Evolutionary conservation across 495 filamentous ascomycete genomes (phyloP).

Genomic region (Talaromyces adpressus): DNA sequence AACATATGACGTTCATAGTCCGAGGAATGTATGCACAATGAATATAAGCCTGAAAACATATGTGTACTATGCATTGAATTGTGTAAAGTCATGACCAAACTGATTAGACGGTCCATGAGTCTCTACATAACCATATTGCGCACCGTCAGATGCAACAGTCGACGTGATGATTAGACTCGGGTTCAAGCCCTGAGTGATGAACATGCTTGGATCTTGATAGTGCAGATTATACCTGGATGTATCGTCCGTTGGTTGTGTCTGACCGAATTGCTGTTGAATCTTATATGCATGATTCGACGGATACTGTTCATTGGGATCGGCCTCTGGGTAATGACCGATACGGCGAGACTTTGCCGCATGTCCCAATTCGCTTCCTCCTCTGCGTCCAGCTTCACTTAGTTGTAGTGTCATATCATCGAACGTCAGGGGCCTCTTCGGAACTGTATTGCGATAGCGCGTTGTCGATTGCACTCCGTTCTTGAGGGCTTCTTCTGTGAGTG

Average conservation of each 20-base stretch:
- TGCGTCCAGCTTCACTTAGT: constrained; percentile 49
- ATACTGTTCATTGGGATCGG: neutral
- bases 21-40: neutral
- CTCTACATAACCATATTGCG: neutral
- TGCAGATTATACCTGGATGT: neutral
- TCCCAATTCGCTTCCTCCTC: constrained; percentile 46
- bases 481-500: constrained; percentile 55
- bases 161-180: neutral
- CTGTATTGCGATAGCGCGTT: constrained; percentile 60
- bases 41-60: neutral
- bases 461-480: constrained; percentile 62
- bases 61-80: neutral
- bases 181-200: neutral
- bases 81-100: neutral
- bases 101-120: neutral
- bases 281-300: neutral
- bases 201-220: neutral
- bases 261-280: neutral
- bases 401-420: constrained; percentile 37
- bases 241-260: neutral
- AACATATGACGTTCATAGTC: neutral
- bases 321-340: neutral
- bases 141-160: neutral
- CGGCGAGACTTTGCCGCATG: constrained; percentile 20
- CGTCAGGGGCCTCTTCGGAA: constrained; percentile 36